Evolutionary conservation across 257 asterid genomes (phyloP).

Genomic region (Phtheirospermum japonicum): DNA sequence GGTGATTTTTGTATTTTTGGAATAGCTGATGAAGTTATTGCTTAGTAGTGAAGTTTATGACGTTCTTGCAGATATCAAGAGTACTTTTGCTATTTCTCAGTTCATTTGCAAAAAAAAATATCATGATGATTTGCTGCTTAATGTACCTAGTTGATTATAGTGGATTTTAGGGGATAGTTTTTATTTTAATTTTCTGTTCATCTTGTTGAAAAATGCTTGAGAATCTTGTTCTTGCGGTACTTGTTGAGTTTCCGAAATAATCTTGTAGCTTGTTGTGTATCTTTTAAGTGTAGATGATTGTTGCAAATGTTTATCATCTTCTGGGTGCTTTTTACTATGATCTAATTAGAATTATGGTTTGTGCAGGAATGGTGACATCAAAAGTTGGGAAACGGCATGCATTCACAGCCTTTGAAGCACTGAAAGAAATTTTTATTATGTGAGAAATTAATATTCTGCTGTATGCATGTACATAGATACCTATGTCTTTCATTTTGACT

Average conservation of each 20-base stretch:
- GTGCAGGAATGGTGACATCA: constrained; percentile 92
- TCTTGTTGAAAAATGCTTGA: not conserved
- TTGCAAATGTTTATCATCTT: constrained; percentile 9
- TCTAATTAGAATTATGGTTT: constrained; percentile 26
- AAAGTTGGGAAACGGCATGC: constrained; percentile 97
- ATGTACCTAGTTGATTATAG: not conserved
- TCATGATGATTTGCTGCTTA: constrained; percentile 1
- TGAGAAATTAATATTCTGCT: constrained; percentile 29
- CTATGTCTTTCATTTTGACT: constrained; percentile 3
- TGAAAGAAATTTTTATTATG: constrained; percentile 86
- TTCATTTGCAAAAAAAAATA: not conserved
- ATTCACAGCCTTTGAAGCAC: constrained; percentile 79
- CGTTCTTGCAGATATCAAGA: constrained; percentile 1
- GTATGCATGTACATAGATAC: not conserved
- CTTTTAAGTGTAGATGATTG: constrained; percentile 4
- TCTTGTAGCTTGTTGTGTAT: not conserved
- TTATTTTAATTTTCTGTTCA: constrained; percentile 21
- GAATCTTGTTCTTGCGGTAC: not conserved
- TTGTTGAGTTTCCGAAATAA: not conserved
- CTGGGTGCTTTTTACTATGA: constrained; percentile 13
- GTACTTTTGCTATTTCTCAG: not conserved
- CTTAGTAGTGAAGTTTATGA: not conserved
- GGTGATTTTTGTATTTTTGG: not conserved
- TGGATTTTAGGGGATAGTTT: not conserved
- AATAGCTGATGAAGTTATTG: too few relatives aligned